Conservation (phyloP, 2,329 filamentous ascomycete species). For the Penicillium sclerotigenum region DNA sequence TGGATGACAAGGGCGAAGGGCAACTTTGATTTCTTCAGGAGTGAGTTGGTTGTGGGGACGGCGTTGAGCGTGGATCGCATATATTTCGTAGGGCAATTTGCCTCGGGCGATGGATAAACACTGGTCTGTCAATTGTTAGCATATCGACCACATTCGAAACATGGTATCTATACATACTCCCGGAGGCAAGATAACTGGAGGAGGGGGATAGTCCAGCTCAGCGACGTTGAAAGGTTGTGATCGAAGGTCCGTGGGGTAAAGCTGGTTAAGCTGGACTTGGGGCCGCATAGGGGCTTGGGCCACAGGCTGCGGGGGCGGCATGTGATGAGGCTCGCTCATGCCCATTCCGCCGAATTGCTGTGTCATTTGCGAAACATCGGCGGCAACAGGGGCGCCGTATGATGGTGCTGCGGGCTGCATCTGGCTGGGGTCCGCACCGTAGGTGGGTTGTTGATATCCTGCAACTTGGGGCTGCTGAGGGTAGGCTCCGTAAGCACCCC, state of each 20-base stretch:
- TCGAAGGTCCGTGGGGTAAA: conserved; percentile 87
- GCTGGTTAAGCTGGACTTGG: conserved; percentile 67
- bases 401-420: conserved; percentile 62
- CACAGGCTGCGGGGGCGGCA: conserved; percentile 39
- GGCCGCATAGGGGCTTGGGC: conserved; percentile 41
- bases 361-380: conserved; percentile 68
- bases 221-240: conserved; percentile 91
- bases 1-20: conserved; percentile 95
- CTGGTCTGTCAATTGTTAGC: conserved; percentile 63
- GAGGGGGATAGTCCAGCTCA: conserved; percentile 86
- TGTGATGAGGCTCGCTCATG: conserved; percentile 57
- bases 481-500: conserved; percentile 63
- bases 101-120: conserved; percentile 82
- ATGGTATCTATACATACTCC: conserved; percentile 64
- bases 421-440: conserved; percentile 45
- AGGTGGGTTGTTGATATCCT: conserved; percentile 43
- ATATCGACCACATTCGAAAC: conserved; percentile 8
- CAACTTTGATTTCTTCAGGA: conserved; percentile 94
- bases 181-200: conserved; percentile 82
- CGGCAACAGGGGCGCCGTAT: conserved; percentile 57
- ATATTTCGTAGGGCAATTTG: conserved; percentile 92
- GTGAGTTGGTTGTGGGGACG: conserved; percentile 83
- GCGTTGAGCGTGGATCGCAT: conserved; percentile 93
- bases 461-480: conserved; percentile 51
- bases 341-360: conserved; percentile 80